phyloP scores from a whole-genome alignment of 192 early-diverging fungal genomes.

The Backusella macrospora region DNA sequence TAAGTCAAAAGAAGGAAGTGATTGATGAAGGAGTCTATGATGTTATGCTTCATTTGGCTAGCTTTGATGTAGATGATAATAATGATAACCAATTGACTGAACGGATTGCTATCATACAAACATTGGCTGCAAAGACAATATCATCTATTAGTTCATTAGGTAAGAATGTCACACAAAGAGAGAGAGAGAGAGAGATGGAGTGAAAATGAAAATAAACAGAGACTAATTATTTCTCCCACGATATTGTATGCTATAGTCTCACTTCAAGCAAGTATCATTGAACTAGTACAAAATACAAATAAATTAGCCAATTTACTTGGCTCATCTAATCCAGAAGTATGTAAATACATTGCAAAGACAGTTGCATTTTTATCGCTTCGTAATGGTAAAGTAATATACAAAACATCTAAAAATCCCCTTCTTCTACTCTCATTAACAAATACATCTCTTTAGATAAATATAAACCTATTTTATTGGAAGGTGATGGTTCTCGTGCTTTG shows the following conservation, averaged over 20 bases:
- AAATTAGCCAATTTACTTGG: constrained; percentile 44
- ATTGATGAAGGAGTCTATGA: constrained; percentile 17
- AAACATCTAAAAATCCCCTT: too few species aligned
- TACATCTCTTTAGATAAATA: constrained; percentile 34
- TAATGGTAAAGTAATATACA: constrained; percentile 47
- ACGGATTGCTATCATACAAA: not conserved
- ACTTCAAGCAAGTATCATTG: constrained; percentile 55
- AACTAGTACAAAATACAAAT: constrained; percentile 42
- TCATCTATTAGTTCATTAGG: constrained; percentile 18
- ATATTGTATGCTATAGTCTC: constrained; percentile 24
- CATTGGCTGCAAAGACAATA: constrained; percentile 16
- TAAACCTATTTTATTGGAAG: constrained; percentile 38
- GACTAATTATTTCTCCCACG: not conserved
- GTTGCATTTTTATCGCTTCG: constrained; percentile 59
- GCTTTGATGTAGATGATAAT: not conserved
- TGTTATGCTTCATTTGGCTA: not conserved
- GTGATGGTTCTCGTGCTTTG: constrained; percentile 33
- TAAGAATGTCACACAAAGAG: not conserved
- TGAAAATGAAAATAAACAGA: too few species aligned
- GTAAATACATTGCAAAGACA: constrained; percentile 59
- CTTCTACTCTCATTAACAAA: constrained; percentile 5
- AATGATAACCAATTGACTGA: constrained; percentile 1
- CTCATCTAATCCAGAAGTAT: constrained; percentile 47
- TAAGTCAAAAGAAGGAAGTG: constrained; percentile 23
- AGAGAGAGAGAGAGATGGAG: not conserved